phyloP scores from a whole-genome alignment of 148 eudicot species.

The Rhododendron ferrugineum region DNA sequence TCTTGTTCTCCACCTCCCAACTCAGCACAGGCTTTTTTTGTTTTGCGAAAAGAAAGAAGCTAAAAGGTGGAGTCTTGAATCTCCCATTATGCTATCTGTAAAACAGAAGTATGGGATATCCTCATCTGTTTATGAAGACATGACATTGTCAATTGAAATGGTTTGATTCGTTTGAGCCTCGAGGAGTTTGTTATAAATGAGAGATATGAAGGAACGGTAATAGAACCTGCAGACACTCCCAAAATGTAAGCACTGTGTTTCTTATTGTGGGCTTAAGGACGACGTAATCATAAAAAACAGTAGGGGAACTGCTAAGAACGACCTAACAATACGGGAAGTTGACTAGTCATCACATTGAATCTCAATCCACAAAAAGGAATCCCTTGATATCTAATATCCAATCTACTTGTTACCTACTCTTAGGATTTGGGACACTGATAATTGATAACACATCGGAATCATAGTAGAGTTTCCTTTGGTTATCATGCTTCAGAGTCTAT shows the following conservation, averaged over 20 bases:
- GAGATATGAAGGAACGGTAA: not conserved
- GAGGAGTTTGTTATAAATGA: not conserved
- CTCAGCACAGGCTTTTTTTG: not conserved
- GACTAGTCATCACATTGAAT: not conserved
- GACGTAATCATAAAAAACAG: not conserved
- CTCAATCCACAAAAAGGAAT: not conserved
- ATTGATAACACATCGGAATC: not conserved
- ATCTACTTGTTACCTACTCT: not conserved
- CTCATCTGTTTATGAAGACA: not conserved
- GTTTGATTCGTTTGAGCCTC: not conserved
- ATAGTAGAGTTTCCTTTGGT: not conserved
- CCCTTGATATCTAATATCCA: not conserved
- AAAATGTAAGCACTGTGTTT: not conserved
- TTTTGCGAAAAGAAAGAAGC: not conserved
- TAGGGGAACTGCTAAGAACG: not conserved
- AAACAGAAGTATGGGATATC: not conserved
- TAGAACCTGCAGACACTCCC: not conserved
- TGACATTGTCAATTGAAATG: not conserved
- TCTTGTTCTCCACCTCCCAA: not conserved
- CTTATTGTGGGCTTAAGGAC: not conserved
- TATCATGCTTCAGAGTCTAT: not conserved
- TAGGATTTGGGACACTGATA: not conserved
- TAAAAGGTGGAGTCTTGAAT: not conserved
- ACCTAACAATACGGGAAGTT: not conserved
- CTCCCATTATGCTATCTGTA: not conserved